Evolutionary conservation across 805 yeast species (phyloP).

Genomic region (Soucietia sequanensis): DNA sequence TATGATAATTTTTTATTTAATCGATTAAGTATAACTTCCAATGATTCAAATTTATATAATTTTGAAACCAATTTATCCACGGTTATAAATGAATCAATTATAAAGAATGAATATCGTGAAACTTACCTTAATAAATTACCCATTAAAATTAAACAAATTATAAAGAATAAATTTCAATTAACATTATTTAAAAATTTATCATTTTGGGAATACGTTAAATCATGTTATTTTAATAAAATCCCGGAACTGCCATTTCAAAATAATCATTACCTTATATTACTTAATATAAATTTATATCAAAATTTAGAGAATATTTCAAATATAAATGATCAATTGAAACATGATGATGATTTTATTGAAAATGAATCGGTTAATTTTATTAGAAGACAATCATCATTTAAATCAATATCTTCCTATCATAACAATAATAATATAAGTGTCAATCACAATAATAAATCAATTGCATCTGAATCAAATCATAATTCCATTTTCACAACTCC

Average conservation of each 20-base stretch:
- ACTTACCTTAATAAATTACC: slow-evolving; percentile 30
- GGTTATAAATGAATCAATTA: slow-evolving; percentile 19
- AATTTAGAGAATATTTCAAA: slow-evolving; percentile 34
- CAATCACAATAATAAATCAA: no score
- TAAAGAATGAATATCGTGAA: slow-evolving; percentile 20
- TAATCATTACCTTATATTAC: slow-evolving; percentile 37
- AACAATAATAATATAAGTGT: no score
- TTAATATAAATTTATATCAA: slow-evolving; percentile 36
- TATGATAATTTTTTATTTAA: slow-evolving; percentile 36
- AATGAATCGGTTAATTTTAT: slow-evolving; percentile 22
- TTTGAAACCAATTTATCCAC: slow-evolving; percentile 30
- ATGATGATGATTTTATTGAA: slow-evolving; percentile 22
- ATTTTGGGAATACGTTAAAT: slow-evolving; percentile 37
- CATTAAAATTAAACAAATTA: slow-evolving; percentile 31
- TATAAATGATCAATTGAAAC: slow-evolving; percentile 24
- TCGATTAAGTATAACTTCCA: slow-evolving; percentile 29
- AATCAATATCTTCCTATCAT: slow-evolving; percentile 10
- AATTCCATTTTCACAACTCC: neutral
- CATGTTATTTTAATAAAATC: slow-evolving; percentile 37
- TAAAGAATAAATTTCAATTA: slow-evolving; percentile 26
- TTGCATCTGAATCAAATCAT: no score
- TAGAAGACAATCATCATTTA: slow-evolving; percentile 24
- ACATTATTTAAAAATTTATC: slow-evolving; percentile 32
- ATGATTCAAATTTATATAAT: slow-evolving; percentile 37
- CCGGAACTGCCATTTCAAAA: slow-evolving; percentile 26